phyloP scores from a whole-genome alignment of 345 rosid genomes.

The Eucalyptus pauciflora region DNA sequence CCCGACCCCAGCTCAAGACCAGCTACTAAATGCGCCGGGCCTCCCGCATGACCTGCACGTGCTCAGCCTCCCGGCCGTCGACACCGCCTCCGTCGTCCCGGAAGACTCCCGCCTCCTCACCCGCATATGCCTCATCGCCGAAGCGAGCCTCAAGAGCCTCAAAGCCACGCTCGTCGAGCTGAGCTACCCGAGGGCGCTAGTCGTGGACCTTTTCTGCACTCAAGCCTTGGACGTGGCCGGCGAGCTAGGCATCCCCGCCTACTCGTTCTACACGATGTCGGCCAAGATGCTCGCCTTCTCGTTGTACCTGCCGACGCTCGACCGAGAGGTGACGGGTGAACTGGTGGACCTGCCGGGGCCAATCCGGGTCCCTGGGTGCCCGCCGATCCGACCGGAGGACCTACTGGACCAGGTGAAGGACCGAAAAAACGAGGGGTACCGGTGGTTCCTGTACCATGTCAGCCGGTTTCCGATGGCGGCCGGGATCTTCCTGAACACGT shows the following conservation, averaged over 20 bases:
- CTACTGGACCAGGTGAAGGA: slow-evolving; percentile 1
- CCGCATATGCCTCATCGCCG: not conserved
- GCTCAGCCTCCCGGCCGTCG: slow-evolving; percentile 12
- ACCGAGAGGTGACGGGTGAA: slow-evolving; percentile 6
- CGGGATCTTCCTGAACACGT: slow-evolving; percentile 20
- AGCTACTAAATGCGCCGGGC: slow-evolving; percentile 2
- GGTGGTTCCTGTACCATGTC: not conserved
- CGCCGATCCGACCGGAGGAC: slow-evolving; percentile 1
- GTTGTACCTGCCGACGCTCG: slow-evolving; percentile 11
- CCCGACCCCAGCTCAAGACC: slow-evolving; percentile 1
- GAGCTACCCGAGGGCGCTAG: slow-evolving; percentile 7
- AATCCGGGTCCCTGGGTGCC: slow-evolving; percentile 22
- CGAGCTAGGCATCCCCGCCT: slow-evolving; percentile 15
- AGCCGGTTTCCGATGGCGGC: slow-evolving; percentile 8
- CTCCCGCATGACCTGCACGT: slow-evolving; percentile 7
- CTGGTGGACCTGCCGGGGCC: slow-evolving; percentile 3
- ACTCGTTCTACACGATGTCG: slow-evolving; percentile 3
- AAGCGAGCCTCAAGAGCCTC: slow-evolving; percentile 13
- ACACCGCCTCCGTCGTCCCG: slow-evolving; percentile 2
- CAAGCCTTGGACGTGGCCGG: slow-evolving; percentile 14
- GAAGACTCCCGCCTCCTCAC: not conserved
- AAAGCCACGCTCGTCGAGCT: not conserved
- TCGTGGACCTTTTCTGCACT: slow-evolving; percentile 16
- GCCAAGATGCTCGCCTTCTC: slow-evolving; percentile 6
- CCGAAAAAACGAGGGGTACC: slow-evolving; percentile 1